phyloP scores from a whole-genome alignment of 1,284 basidiomycete species.

The Puccinia novopanici region DNA sequence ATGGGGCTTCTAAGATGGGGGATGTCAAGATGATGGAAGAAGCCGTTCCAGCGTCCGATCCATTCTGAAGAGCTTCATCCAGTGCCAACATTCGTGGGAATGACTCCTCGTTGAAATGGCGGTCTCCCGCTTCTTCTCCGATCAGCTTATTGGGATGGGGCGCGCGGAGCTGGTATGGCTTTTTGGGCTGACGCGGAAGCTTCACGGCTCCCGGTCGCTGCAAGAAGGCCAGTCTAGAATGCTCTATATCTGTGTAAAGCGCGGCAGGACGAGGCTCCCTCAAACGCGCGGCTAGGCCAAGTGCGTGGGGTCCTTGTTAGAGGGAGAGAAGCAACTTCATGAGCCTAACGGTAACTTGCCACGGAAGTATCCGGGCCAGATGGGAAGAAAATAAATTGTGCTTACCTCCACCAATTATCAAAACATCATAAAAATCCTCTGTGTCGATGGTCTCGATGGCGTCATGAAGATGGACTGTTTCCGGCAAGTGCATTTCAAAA shows the following conservation, averaged over 20 bases:
- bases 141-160: not conserved
- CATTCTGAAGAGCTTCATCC: conserved; percentile 52
- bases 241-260: conserved; percentile 57
- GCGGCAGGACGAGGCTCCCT: conserved; percentile 55
- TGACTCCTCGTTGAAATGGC: not conserved
- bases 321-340: not conserved
- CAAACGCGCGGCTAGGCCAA: conserved; percentile 55
- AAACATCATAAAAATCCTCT: conserved; percentile 46
- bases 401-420: conserved; percentile 50
- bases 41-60: conserved; percentile 54
- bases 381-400: not conserved
- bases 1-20: conserved; percentile 59
- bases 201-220: conserved; percentile 30
- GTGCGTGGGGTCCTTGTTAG: conserved; percentile 54
- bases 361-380: not conserved
- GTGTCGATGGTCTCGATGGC: conserved; percentile 36
- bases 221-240: conserved; percentile 56
- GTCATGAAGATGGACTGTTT: not conserved
- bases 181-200: conserved; percentile 27
- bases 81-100: conserved; percentile 51
- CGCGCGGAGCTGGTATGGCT: conserved; percentile 52
- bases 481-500: not conserved
- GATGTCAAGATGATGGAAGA: conserved; percentile 55
- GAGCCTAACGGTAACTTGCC: not conserved
- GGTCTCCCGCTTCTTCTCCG: conserved; percentile 10